These are phyloP conservation scores for Collybiopsis luxurians DNA, from an alignment of 768 basidiomycete genomes.

Conservation along the genomic window DNA sequence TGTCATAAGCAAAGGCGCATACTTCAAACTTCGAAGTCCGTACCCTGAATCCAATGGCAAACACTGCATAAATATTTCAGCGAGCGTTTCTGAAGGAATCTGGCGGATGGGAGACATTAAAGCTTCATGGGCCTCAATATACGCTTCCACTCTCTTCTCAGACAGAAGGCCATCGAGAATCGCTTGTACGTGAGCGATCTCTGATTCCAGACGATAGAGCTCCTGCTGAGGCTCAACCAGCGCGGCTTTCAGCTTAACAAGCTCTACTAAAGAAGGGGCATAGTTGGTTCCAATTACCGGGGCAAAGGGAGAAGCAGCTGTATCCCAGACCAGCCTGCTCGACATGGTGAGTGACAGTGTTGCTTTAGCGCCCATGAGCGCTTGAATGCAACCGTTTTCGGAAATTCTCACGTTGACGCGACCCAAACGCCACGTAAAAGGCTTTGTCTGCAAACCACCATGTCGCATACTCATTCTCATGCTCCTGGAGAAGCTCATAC, in stretches of 20 bases:
- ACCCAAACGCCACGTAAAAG: background rate
- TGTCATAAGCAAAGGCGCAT: conserved; percentile 21
- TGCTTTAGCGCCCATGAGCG: too few relatives aligned
- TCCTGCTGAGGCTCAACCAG: background rate
- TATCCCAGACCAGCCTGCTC: background rate
- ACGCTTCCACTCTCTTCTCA: background rate
- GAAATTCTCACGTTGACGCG: background rate
- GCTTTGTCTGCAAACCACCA: conserved; percentile 18
- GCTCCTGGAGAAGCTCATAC: conserved; percentile 52
- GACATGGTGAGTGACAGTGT: background rate
- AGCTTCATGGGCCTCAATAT: conserved; percentile 18
- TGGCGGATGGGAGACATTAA: conserved; percentile 21
- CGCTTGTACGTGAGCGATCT: background rate
- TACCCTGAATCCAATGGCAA: conserved; percentile 14
- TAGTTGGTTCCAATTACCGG: background rate
- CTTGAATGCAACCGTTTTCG: too few relatives aligned
- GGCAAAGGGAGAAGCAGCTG: background rate
- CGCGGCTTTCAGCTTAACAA: background rate
- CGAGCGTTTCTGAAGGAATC: conserved; percentile 21
- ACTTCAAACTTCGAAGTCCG: conserved; percentile 13
- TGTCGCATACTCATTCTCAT: conserved; percentile 68
- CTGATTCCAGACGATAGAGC: background rate
- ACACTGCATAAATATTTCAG: conserved; percentile 24
- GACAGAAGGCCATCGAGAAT: background rate
- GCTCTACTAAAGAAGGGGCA: background rate